These are phyloP conservation scores for Mycena floridula DNA, from an alignment of 768 basidiomycete genomes.

Conservation along the genomic window DNA sequence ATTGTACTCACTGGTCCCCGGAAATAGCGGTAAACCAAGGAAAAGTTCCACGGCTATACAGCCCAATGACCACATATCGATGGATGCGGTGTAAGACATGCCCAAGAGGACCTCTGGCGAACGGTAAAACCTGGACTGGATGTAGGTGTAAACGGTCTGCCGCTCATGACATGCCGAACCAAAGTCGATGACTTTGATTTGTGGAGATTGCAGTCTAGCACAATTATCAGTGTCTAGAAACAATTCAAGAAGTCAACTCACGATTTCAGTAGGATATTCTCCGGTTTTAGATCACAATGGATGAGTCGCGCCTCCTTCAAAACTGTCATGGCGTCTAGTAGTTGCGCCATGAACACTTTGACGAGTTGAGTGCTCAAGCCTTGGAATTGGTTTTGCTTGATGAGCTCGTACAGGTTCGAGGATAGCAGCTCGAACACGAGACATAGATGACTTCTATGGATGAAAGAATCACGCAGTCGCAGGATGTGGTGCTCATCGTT, in stretches of 20 bases:
- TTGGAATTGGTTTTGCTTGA: constrained; percentile 99
- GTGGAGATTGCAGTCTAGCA: constrained; percentile 84
- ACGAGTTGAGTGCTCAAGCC: constrained; percentile 95
- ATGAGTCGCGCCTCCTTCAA: constrained; percentile 95
- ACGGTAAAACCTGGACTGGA: constrained; percentile 97
- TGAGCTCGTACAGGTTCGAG: constrained; percentile 96
- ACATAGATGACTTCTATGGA: constrained; percentile 93
- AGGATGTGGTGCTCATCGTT: constrained; percentile 96
- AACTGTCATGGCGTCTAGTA: constrained; percentile 87
- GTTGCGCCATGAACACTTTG: constrained; percentile 96
- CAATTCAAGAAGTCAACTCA: constrained; percentile 25
- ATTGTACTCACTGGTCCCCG: constrained; percentile 99
- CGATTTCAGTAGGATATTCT: constrained; percentile 97
- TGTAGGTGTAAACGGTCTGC: constrained; percentile 99
- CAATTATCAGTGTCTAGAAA: constrained; percentile 1
- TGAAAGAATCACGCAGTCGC: constrained; percentile 91
- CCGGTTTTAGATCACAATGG: constrained; percentile 98
- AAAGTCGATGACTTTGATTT: constrained; percentile 99
- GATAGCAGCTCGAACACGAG: constrained; percentile 97
- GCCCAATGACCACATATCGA: constrained; percentile 99
- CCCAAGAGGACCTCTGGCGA: constrained; percentile 96
- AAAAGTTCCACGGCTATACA: constrained; percentile 99
- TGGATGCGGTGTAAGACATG: constrained; percentile 88
- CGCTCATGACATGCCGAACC: constrained; percentile 98
- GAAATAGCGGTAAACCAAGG: constrained; percentile 92